Evolutionary conservation across 176 grass and related monocot species (phyloP), one percentile per base, ranked within the genome.

Genomic region (Lolium rigidum): DNA sequence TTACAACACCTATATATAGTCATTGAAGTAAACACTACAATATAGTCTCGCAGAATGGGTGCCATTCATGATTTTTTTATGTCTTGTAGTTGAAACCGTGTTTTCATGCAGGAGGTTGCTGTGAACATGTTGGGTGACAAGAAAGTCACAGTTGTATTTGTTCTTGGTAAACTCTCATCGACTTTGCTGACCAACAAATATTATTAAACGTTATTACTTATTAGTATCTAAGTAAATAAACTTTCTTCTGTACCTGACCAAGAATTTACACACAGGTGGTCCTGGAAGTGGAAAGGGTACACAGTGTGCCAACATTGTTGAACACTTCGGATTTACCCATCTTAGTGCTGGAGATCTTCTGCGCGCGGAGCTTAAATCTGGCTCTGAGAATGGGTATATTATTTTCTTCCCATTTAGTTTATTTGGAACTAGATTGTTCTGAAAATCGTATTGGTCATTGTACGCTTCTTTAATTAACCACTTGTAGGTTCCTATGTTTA

Each of bases 261-360:
- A 89, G 28, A 85, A 38, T 84, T 76, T 78, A 83, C 64, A 44
- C 58, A 58, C 69, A 97, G 94, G 94, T 85, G 94, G 94, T 78
- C 94, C 94, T 97, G 92, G 94, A 79, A 97, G 92, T 92, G 94
- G 94, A 60, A 94, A 97, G 49, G 94, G 94, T 38, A 97, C 94
- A 65, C 94, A 94, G 80, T 97, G 94, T 88, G 63, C 92, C 81
- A 97, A 94, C 84, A 97, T 97, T 88, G 94, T 97, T 7, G 85
- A 97, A 26, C 91, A 94, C 50, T 97, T 92, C 41, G 92, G 92
- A 70, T 97, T 97, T 81, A 92, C 90, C 82, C 94, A 97, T 94
- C 94, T 97, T 74, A 97, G 94, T 66, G 94, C 94, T 83, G 94
- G 94, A 58, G 94, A 97, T 84, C 94, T 97, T 90, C 78, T 97